phyloP scores from a whole-genome alignment of 352 stramenopile species.

The Globisporangium parvum region DNA sequence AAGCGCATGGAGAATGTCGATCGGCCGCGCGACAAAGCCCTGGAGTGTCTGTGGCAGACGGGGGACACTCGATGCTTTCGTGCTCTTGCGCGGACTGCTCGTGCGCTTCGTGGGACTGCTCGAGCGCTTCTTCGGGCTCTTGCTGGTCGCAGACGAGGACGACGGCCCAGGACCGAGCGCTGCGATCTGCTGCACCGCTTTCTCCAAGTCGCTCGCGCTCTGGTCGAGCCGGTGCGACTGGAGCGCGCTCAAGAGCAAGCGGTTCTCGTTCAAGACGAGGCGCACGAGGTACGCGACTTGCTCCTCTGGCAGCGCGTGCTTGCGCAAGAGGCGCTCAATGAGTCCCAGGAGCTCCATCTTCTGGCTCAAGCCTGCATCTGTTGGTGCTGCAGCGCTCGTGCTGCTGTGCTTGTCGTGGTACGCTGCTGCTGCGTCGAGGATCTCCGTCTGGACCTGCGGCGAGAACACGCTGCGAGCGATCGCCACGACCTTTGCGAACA shows the following conservation, averaged over 20 bases:
- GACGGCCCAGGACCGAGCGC: slow-evolving; percentile 18
- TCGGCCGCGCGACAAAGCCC: slow-evolving; percentile 16
- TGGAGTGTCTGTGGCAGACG: slow-evolving; percentile 3
- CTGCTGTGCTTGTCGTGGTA: slow-evolving; percentile 16
- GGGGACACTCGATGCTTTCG: no score
- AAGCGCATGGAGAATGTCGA: slow-evolving; percentile 39
- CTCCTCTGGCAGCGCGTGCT: slow-evolving; percentile 53
- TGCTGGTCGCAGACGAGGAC: not conserved
- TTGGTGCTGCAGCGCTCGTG: not conserved
- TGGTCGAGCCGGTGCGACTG: slow-evolving; percentile 44
- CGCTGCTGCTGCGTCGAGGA: slow-evolving; percentile 28
- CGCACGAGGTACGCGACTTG: slow-evolving; percentile 37
- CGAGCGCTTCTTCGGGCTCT: slow-evolving; percentile 1
- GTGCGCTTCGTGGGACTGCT: no score
- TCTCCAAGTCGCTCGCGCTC: slow-evolving; percentile 42
- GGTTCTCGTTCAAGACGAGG: slow-evolving; percentile 42
- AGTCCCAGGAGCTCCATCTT: slow-evolving; percentile 44
- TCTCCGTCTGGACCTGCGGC: slow-evolving; percentile 42
- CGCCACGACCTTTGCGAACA: slow-evolving; percentile 45
- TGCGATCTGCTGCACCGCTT: slow-evolving; percentile 43
- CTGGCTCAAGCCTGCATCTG: slow-evolving; percentile 16
- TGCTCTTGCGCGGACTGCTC: slow-evolving; percentile 11
- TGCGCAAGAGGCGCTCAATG: slow-evolving; percentile 50
- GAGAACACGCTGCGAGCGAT: slow-evolving; percentile 54
- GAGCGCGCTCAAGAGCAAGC: slow-evolving; percentile 45